A percentile compares a stretch with the other conserved stretches of the same genome.
These are phyloP conservation scores for Fusarium equiseti DNA, from an alignment of 2,329 filamentous ascomycete genomes.

Conservation along the genomic window DNA sequence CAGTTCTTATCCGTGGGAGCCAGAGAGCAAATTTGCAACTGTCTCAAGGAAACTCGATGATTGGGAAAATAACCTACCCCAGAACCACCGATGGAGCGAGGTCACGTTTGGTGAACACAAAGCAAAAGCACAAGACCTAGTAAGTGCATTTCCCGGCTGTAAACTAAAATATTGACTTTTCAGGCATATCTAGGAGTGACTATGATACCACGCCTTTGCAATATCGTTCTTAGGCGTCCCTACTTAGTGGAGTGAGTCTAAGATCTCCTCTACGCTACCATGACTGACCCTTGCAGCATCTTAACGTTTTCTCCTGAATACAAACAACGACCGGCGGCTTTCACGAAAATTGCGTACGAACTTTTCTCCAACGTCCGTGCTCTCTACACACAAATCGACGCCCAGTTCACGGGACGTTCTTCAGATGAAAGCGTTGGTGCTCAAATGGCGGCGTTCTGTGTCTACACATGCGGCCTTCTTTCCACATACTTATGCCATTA, in stretches of 20 bases:
- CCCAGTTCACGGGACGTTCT: conserved; percentile 61
- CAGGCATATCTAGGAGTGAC: conserved; percentile 68
- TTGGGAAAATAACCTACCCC: conserved; percentile 63
- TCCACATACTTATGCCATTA: conserved; percentile 66
- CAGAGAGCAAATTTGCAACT: conserved; percentile 60
- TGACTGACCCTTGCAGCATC: conserved; percentile 53
- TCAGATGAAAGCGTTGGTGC: conserved; percentile 64
- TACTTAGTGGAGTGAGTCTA: conserved; percentile 62
- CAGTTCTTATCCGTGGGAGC: conserved; percentile 60
- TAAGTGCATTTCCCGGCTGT: conserved; percentile 44
- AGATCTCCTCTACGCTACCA: background rate
- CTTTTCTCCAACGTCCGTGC: conserved; percentile 63
- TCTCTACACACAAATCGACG: conserved; percentile 64
- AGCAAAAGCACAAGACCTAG: conserved; percentile 62
- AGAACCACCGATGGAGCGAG: conserved; percentile 61
- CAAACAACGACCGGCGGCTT: conserved; percentile 54
- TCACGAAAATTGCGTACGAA: conserved; percentile 58
- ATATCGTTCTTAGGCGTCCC: conserved; percentile 67
- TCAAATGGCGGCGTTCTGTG: conserved; percentile 67
- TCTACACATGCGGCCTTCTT: conserved; percentile 67
- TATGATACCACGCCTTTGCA: conserved; percentile 67
- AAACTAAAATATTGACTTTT: conserved; percentile 12
- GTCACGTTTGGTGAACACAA: conserved; percentile 60
- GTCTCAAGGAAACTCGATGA: conserved; percentile 58
- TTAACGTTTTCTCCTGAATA: conserved; percentile 57